These are phyloP conservation scores for Apophysomyces trapeziformis DNA, from an alignment of 371 early-diverging fungal genomes.

Conservation along the genomic window DNA sequence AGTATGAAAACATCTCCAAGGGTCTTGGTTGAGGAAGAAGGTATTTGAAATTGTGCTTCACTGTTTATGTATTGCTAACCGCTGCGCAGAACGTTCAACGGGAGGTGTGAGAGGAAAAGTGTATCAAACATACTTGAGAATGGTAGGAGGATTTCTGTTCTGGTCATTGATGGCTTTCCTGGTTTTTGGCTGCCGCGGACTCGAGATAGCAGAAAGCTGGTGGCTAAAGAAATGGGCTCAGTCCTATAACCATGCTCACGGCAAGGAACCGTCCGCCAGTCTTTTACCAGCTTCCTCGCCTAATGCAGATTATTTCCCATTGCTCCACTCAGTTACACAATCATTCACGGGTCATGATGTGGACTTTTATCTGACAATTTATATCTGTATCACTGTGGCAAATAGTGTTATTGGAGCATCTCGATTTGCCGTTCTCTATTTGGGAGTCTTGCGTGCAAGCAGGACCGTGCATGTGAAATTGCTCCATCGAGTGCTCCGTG, in stretches of 20 bases:
- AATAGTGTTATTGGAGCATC: conserved; percentile 30
- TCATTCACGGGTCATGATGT: conserved; percentile 13
- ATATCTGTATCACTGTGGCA: conserved; percentile 37
- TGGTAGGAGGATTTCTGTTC: conserved; percentile 54
- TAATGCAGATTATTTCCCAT: conserved; percentile 17
- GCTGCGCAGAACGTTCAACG: conserved; percentile 39
- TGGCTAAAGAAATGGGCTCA: conserved; percentile 67
- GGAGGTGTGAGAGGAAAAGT: conserved; percentile 57
- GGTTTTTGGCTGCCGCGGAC: conserved; percentile 49
- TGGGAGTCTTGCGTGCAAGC: conserved; percentile 50
- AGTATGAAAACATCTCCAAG: conserved; percentile 20
- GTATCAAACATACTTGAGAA: conserved; percentile 51
- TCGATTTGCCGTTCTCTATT: conserved; percentile 43
- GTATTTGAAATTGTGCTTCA: background rate
- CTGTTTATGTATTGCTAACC: background rate
- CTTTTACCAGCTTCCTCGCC: background rate
- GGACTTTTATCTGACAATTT: conserved; percentile 41
- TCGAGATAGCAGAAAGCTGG: conserved; percentile 55
- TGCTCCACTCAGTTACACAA: too few species aligned
- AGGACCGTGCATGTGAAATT: conserved; percentile 47
- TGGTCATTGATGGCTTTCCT: conserved; percentile 49
- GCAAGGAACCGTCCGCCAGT: background rate
- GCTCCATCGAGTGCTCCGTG: conserved; percentile 55
- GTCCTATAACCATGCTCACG: conserved; percentile 13
- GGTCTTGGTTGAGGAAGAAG: conserved; percentile 43